Evolutionary conservation across 2,329 filamentous ascomycete genomes (phyloP), one percentile per base, ranked within the genome.

Genomic region (Colletotrichum neosansevieriae): DNA sequence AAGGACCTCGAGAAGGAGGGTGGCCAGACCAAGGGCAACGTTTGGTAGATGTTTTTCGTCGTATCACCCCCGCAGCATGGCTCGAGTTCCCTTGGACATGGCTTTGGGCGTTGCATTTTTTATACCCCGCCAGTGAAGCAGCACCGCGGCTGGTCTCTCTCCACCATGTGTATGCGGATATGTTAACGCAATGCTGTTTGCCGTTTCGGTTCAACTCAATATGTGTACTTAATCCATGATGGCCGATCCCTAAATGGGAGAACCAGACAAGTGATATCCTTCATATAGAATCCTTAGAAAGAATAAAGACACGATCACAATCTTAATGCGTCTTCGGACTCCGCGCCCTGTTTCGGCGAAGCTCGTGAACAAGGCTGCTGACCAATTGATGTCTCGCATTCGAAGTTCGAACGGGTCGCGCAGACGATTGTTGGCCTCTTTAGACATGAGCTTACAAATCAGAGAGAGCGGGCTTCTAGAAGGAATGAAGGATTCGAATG

Each of bases 1-100:
- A 79, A 75, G 72, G 77, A 80, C 67, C 64, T 80, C 3, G 74
- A 81, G 60, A 73, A 74, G 15, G 76, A 77, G 49, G 77, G 78
- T 60, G 76, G 72, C 70, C 73, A 75, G 71, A 74, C 73, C 21
- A 79, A 75, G 71, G 79, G 79, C 24, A 80, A 75, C 21, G 73
- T 80, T 13, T 79, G 75, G 49, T 79, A 78, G 60, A 68, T 44
- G 24, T 45, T 36, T n/a, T 42, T 15, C 17, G 32, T 53, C 36
- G 19, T 44, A 29, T 53, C 34, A 17, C 15, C 44, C 0, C 45
- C 24, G 2, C 47, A 19, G 19, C 12, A 2, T n/a, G 32, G 34
- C n/a, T 24, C 2, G 1, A 21, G 7, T 15, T 44, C 38, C 2
- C 29, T 15, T 2, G n/a, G 21, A 6, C 34, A 44, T 4, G 11